These are phyloP conservation scores for Microthlaspi erraticum DNA, from an alignment of 345 rosid genomes.

Conservation along the genomic window DNA sequence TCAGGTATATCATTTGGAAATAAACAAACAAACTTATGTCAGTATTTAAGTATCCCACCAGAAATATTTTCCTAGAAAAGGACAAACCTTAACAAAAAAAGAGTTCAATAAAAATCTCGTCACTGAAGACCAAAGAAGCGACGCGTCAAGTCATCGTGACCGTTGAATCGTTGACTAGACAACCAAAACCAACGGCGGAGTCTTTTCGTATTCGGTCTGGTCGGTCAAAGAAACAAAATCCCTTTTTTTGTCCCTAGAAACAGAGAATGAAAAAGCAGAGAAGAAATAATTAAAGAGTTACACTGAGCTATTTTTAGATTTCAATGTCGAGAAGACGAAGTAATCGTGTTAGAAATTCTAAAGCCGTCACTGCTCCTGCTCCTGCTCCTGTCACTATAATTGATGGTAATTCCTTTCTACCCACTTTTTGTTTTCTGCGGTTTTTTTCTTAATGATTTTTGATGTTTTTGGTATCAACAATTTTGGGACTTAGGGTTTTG, in stretches of 20 bases:
- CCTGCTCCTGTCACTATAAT: slow-evolving; percentile 29
- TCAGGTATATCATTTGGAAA: not conserved
- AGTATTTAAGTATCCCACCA: not conserved
- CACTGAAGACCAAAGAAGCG: slow-evolving; percentile 15
- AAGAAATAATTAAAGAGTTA: not conserved
- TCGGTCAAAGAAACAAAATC: not conserved
- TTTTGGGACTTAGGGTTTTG: slow-evolving; percentile 40
- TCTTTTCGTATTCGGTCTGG: not conserved
- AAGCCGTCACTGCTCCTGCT: slow-evolving; percentile 15
- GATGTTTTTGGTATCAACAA: not conserved
- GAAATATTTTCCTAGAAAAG: not conserved
- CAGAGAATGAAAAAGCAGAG: not conserved
- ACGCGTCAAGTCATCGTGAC: slow-evolving; percentile 21
- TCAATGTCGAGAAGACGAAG: slow-evolving; percentile 46
- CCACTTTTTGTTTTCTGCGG: not conserved
- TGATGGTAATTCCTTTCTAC: slow-evolving; percentile 31
- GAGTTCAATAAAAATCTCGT: not conserved
- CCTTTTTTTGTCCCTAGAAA: no score
- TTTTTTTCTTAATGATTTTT: not conserved
- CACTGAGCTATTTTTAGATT: not conserved
- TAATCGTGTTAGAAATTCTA: slow-evolving; percentile 38
- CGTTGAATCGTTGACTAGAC: slow-evolving; percentile 20
- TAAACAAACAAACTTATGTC: no score
- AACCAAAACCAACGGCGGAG: slow-evolving; percentile 22
- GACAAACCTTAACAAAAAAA: not conserved